These are phyloP conservation scores for Clausena lansium DNA, from an alignment of 345 rosid genomes.

Conservation along the genomic window DNA sequence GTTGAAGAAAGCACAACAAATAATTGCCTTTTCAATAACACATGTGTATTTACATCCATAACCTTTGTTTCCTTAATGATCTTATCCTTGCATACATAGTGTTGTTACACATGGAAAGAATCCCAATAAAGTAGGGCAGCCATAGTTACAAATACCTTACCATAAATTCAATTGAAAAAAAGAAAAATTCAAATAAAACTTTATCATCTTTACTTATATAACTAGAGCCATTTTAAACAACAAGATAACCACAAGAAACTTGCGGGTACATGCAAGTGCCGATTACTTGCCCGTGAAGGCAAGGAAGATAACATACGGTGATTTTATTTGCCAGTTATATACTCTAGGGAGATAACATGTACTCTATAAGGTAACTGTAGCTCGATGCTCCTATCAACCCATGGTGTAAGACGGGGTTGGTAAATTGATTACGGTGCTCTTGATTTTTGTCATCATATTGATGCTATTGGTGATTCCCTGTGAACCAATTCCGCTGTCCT, in stretches of 20 bases:
- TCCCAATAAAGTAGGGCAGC: background rate
- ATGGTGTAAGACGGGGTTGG: slow-evolving; percentile 88
- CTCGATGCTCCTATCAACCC: slow-evolving; percentile 45
- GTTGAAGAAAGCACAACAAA: background rate
- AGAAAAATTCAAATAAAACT: background rate
- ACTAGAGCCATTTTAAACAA: too few relatives aligned
- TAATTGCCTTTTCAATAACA: background rate
- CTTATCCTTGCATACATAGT: background rate
- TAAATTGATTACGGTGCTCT: slow-evolving; percentile 88
- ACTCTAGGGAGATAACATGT: too few relatives aligned
- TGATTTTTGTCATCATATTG: slow-evolving; percentile 86
- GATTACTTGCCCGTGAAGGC: background rate
- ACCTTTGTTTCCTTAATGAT: background rate
- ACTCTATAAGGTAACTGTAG: background rate
- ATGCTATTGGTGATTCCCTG: slow-evolving; percentile 96
- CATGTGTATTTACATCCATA: background rate
- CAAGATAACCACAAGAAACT: background rate
- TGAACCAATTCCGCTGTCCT: slow-evolving; percentile 97
- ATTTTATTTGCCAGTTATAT: too few relatives aligned
- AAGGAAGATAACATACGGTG: background rate
- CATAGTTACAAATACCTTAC: background rate
- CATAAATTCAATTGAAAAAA: too few relatives aligned
- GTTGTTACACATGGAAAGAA: background rate
- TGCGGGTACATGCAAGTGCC: background rate
- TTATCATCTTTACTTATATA: background rate